A percentile compares a stretch with the other conserved stretches of the same genome.
Evolutionary conservation across 208 protist species (phyloP).

Genomic region (Crithidia fasciculata): DNA sequence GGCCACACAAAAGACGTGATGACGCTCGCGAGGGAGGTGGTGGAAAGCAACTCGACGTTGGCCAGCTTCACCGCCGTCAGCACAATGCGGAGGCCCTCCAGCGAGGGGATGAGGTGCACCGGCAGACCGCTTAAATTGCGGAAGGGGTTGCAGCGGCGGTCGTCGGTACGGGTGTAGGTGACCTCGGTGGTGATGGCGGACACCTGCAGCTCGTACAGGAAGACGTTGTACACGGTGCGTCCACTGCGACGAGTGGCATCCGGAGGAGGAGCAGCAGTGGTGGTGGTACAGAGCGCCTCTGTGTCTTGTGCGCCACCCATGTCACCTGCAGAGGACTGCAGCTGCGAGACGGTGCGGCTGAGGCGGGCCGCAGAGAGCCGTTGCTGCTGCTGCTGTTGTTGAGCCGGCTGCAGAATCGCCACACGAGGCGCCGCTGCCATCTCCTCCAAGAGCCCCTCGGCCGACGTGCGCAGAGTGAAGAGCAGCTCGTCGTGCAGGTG

Average conservation of each 20-base stretch:
- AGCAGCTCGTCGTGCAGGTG: conserved; percentile 65
- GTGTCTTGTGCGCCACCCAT: too few relatives aligned
- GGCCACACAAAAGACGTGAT: conserved; percentile 50
- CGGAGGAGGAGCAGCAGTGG: too few relatives aligned
- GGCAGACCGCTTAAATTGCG: conserved; percentile 30
- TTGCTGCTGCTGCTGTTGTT: too few relatives aligned
- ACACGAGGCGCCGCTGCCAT: not conserved
- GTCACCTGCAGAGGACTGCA: too few relatives aligned
- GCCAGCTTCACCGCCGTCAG: conserved; percentile 35
- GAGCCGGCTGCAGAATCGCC: too few relatives aligned
- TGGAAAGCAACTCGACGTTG: conserved; percentile 47
- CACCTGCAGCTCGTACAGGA: conserved; percentile 47
- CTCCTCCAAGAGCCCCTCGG: conserved; percentile 28
- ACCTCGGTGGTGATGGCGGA: conserved; percentile 45
- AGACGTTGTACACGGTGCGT: conserved; percentile 38
- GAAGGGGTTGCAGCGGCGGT: conserved; percentile 62
- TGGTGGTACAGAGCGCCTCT: too few relatives aligned
- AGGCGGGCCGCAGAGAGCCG: too few relatives aligned
- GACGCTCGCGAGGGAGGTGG: conserved; percentile 22
- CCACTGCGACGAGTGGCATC: too few relatives aligned
- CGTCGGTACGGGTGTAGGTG: conserved; percentile 51
- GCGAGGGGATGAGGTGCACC: conserved; percentile 49
- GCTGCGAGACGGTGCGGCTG: too few relatives aligned
- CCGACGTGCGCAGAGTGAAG: conserved; percentile 45
- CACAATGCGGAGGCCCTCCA: conserved; percentile 42